Evolutionary conservation across 495 filamentous ascomycete species (phyloP).

Genomic region (Podospora appendiculata): DNA sequence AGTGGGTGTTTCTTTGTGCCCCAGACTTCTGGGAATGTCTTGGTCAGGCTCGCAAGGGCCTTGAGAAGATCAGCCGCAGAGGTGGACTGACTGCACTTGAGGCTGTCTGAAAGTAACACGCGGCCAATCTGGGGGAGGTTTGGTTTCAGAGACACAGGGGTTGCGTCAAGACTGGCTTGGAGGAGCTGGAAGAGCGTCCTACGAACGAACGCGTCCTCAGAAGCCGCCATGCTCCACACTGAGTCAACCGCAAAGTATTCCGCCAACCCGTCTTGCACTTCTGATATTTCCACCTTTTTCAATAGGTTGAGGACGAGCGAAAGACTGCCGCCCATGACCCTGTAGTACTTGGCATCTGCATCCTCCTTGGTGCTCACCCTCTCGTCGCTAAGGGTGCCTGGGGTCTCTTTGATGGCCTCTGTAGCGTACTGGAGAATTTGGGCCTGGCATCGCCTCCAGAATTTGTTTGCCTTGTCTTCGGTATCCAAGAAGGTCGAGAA

Average conservation of each 20-base stretch:
- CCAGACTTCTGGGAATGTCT: conserved; percentile 59
- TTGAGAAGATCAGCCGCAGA: conserved; percentile 65
- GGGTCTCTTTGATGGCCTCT: conserved; percentile 70
- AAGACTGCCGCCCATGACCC: conserved; percentile 64
- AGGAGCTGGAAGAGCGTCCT: conserved; percentile 62
- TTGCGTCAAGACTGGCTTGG: conserved; percentile 47
- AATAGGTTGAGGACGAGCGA: conserved; percentile 49
- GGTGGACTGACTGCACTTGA: conserved; percentile 59
- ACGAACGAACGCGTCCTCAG: conserved; percentile 64
- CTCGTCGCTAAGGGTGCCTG: conserved; percentile 79
- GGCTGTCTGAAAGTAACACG: conserved; percentile 58
- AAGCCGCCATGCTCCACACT: conserved; percentile 66
- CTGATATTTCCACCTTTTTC: conserved; percentile 43
- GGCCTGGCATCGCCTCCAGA: conserved; percentile 70
- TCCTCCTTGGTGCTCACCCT: conserved; percentile 78
- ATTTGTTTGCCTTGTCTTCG: conserved; percentile 62
- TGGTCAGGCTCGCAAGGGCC: conserved; percentile 54
- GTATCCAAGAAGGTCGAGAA: conserved; percentile 66
- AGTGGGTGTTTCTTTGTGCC: conserved; percentile 56
- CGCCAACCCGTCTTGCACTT: conserved; percentile 39
- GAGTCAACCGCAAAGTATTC: conserved; percentile 52
- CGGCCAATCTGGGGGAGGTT: conserved; percentile 56
- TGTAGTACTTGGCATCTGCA: conserved; percentile 69
- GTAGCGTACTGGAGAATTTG: conserved; percentile 74
- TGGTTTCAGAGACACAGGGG: conserved; percentile 37